Evolutionary conservation across 371 early-diverging fungal genomes (phyloP).

Genomic region (Homolaphlyctis polyrhiza): DNA sequence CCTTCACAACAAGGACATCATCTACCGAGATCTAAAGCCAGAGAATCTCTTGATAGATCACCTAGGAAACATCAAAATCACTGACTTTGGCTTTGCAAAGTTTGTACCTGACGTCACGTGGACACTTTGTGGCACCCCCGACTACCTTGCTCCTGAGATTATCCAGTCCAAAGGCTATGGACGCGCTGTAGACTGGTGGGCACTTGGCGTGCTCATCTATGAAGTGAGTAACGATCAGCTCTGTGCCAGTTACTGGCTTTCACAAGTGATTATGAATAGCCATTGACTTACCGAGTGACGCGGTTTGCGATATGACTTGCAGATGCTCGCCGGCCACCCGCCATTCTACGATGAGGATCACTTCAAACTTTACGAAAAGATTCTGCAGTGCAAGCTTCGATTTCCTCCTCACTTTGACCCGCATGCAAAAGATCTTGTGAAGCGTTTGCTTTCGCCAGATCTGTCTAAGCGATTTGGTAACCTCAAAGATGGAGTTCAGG

Average conservation of each 20-base stretch:
- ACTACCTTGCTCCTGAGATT: constrained; percentile 97
- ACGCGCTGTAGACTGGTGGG: constrained; percentile 95
- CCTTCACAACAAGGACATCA: constrained; percentile 54
- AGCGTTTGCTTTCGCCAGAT: constrained; percentile 80
- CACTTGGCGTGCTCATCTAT: constrained; percentile 91
- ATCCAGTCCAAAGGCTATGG: constrained; percentile 95
- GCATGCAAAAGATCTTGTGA: constrained; percentile 82
- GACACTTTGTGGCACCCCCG: constrained; percentile 99
- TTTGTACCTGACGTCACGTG: constrained; percentile 89
- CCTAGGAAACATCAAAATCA: constrained; percentile 97
- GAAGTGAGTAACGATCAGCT: constrained; percentile 59
- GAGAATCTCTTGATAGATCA: constrained; percentile 85
- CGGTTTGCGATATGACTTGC: neutral
- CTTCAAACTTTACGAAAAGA: constrained; percentile 84
- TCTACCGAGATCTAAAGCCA: constrained; percentile 71
- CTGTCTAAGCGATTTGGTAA: constrained; percentile 89
- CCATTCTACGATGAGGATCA: constrained; percentile 95
- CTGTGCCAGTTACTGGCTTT: neutral
- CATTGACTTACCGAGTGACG: neutral
- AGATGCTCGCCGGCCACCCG: constrained; percentile 82
- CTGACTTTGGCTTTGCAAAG: constrained; percentile 99
- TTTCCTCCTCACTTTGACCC: constrained; percentile 92
- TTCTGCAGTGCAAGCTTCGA: constrained; percentile 76
- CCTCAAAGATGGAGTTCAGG: constrained; percentile 78
- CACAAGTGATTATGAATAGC: too few species aligned